Evolutionary conservation across 805 yeast species (phyloP).

Genomic region (Kodamaea kaohsiungensis): DNA sequence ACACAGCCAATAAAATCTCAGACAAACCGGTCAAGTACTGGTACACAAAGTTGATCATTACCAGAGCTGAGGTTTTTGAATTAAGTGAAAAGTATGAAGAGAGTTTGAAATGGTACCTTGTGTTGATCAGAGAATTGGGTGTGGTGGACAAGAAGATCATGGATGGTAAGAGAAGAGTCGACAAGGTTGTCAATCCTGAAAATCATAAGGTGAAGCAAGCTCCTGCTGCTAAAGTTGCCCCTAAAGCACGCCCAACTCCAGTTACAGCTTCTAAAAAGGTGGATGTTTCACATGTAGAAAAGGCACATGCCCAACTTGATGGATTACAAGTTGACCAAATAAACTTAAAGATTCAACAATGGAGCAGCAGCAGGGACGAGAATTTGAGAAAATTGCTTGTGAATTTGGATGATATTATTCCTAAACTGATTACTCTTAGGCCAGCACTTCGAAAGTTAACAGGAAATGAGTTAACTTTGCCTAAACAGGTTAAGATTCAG

Average conservation of each 20-base stretch:
- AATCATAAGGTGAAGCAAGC: conserved; percentile 21
- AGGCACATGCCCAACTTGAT: conserved; percentile 9
- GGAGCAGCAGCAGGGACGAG: conserved; percentile 30
- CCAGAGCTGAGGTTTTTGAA: conserved; percentile 85
- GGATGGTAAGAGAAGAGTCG: conserved; percentile 84
- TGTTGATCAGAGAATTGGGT: conserved; percentile 63
- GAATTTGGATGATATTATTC: conserved; percentile 64
- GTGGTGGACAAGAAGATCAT: conserved; percentile 60
- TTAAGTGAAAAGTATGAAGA: conserved; percentile 67
- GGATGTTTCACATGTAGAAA: conserved; percentile 13
- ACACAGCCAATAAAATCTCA: conserved; percentile 31
- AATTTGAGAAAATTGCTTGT: conserved; percentile 78
- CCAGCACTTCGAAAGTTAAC: conserved; percentile 25
- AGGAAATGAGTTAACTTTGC: conserved; percentile 76
- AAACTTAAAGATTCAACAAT: conserved; percentile 10
- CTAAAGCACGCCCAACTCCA: conserved; percentile 11
- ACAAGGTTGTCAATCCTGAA: conserved; percentile 59
- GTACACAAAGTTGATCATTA: conserved; percentile 68
- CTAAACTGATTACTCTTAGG: conserved; percentile 40
- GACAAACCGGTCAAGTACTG: conserved; percentile 64
- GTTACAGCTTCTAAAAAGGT: conserved; percentile 4
- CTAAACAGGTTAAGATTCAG: conserved; percentile 81
- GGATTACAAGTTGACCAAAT: conserved; percentile 9
- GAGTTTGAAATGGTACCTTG: conserved; percentile 62
- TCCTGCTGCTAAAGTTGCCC: conserved; percentile 13